A percentile compares a stretch with the other conserved stretches of the same genome.
Evolutionary conservation across 768 basidiomycete genomes (phyloP).

Genomic region (Lentinula lateritia): DNA sequence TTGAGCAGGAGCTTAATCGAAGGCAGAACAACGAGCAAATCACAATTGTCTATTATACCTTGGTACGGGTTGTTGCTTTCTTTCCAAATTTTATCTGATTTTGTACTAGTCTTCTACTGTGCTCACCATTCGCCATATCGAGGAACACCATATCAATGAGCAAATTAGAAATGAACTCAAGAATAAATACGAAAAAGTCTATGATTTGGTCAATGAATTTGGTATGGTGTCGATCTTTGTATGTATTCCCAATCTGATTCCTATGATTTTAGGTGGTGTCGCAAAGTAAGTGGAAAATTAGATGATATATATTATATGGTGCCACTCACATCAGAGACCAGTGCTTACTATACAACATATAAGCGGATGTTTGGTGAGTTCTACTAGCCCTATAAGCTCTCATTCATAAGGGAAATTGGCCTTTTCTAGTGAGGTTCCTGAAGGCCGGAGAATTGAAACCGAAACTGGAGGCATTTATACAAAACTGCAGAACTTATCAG

Average conservation of each 20-base stretch:
- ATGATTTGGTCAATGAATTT: not conserved
- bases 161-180: not conserved
- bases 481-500: not conserved
- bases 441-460: not conserved
- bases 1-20: not conserved
- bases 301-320: not conserved
- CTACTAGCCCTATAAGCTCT: not conserved
- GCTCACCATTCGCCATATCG: not conserved
- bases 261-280: not conserved
- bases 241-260: too few relatives aligned
- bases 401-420: too few relatives aligned
- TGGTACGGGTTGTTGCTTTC: not conserved
- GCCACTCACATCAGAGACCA: not conserved
- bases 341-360: not conserved
- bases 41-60: not conserved
- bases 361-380: not conserved
- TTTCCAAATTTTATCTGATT: not conserved
- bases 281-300: not conserved
- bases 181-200: not conserved
- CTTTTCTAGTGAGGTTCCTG: not conserved
- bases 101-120: not conserved
- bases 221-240: not conserved
- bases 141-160: not conserved
- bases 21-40: not conserved
- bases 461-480: not conserved